A percentile compares a stretch with the other conserved stretches of the same genome.
phyloP scores from a whole-genome alignment of 2,329 filamentous ascomycete genomes.

The Paramyrothecium sp. region DNA sequence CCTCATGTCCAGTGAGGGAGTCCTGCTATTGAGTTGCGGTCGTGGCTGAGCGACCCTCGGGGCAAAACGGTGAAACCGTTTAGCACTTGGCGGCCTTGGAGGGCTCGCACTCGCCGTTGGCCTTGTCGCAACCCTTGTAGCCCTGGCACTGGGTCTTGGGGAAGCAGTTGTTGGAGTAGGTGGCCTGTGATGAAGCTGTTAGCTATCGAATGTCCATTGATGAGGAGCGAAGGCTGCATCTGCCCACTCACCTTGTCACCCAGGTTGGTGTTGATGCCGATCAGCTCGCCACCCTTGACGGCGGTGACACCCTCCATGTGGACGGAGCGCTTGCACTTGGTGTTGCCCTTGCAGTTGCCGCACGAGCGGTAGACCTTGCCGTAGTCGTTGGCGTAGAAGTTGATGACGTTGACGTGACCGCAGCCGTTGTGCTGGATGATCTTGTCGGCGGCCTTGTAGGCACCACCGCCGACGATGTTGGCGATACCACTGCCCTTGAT shows the following conservation, averaged over 20 bases:
- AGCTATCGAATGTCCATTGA: constrained; percentile 4
- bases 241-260: constrained; percentile 22
- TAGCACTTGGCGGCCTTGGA: constrained; percentile 25
- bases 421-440: constrained; percentile 47
- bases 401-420: constrained; percentile 38
- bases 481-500: constrained; percentile 33
- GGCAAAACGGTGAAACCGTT: neutral
- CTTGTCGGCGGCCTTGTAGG: constrained; percentile 43
- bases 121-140: constrained; percentile 26
- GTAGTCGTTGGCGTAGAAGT: constrained; percentile 44
- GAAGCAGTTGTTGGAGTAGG: constrained; percentile 27
- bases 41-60: too few species aligned
- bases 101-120: constrained; percentile 23
- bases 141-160: constrained; percentile 24
- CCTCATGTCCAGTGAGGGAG: too few species aligned
- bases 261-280: constrained; percentile 39
- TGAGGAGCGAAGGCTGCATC: too few species aligned
- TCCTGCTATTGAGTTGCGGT: too few species aligned
- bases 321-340: constrained; percentile 37
- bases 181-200: constrained; percentile 13
- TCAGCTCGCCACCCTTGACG: constrained; percentile 35
- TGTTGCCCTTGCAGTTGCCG: constrained; percentile 18
- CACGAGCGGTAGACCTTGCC: constrained; percentile 36
- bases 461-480: constrained; percentile 43
- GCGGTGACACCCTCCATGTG: constrained; percentile 41